Base-by-base conservation (phyloP, 139 green algal species). In the Chlorella sp. region DNA sequence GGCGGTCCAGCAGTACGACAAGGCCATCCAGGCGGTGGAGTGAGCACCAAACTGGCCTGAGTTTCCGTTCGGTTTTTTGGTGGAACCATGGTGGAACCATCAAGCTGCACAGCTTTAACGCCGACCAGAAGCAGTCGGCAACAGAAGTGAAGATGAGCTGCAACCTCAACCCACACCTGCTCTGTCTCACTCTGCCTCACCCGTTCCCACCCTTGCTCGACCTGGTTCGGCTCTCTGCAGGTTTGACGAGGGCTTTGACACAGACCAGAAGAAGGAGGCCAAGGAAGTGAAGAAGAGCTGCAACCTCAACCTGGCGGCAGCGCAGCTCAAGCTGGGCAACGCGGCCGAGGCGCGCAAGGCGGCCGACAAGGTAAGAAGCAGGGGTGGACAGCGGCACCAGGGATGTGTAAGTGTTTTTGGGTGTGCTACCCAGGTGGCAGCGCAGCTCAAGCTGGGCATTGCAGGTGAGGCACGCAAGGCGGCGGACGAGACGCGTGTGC, bases 261-360 rank as follows among this genome's bases (percentile, higher is more conserved):
- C 93, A 1, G 89, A 93, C 0, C 43, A 88, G 38, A 95, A 95
- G 87, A 58, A 28, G 22, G 69, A 38, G 51, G 84, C 86, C 3
- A 93, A 92, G 32, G 92, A 94, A 11, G 73, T 99, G 16, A 95
- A 96, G 80, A 91, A 95, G 81, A 88, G 80, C 56, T 90, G 87
- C 72, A 88, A 93, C 58, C 85, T 98, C 16, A 99, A 99, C 92
- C 86, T 95, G 77, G 96, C 97, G 4, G 95, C 95, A 0, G 92
- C 91, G 3, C 82, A 92, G 72, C 85, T 99, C 34, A 99, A 98
- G 90, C 83, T 92, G 74, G 69, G 79, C 62, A 73, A 93, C 44
- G 95, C 70, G 1, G 41, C 38, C 1, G 67, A 68, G 62, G 85
- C 85, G 20, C 48, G 80, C 60, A 83, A 83, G 69, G 80, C 80